These are phyloP conservation scores for Termitomyces bulborhizus DNA, from an alignment of 768 basidiomycete species.

Conservation along the genomic window DNA sequence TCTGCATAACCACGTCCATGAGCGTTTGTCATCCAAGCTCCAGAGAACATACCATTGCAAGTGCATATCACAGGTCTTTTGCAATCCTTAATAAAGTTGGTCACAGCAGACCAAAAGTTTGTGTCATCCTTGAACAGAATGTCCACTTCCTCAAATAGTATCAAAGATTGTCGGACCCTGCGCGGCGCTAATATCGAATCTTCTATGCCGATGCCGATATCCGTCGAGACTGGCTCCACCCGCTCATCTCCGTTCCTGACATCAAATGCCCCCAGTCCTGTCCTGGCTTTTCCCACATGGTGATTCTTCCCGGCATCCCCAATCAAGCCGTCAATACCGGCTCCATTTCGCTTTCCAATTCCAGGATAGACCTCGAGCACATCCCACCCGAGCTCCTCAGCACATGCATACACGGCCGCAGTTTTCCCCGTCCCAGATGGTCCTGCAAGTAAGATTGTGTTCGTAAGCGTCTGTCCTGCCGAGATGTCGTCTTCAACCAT, in stretches of 20 bases:
- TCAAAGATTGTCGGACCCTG: constrained; percentile 71
- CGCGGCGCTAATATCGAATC: constrained; percentile 14
- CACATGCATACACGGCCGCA: constrained; percentile 88
- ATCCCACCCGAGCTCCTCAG: constrained; percentile 91
- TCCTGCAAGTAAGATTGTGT: constrained; percentile 81
- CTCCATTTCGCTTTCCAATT: constrained; percentile 80
- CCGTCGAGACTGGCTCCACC: constrained; percentile 8
- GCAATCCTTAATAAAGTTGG: constrained; percentile 76
- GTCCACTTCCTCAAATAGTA: constrained; percentile 94
- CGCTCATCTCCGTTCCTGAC: not conserved
- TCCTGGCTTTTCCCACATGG: constrained; percentile 43
- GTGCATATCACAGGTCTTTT: constrained; percentile 89
- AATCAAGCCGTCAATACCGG: constrained; percentile 70
- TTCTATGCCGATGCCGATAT: constrained; percentile 1
- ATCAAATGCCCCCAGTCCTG: not conserved
- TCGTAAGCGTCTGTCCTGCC: constrained; percentile 50
- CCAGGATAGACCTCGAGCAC: constrained; percentile 97
- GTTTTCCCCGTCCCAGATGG: constrained; percentile 89
- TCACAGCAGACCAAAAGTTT: constrained; percentile 81
- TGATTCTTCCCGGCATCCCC: constrained; percentile 96
- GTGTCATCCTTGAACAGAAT: constrained; percentile 83
- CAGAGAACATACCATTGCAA: constrained; percentile 68
- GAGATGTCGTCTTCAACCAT: not conserved
- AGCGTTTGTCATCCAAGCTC: not conserved
- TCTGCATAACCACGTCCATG: constrained; percentile 38